A percentile compares a stretch with the other conserved stretches of the same genome.
Evolutionary conservation across 352 stramenopile genomes (phyloP).

Genomic region (Phytopythium ostracodes): DNA sequence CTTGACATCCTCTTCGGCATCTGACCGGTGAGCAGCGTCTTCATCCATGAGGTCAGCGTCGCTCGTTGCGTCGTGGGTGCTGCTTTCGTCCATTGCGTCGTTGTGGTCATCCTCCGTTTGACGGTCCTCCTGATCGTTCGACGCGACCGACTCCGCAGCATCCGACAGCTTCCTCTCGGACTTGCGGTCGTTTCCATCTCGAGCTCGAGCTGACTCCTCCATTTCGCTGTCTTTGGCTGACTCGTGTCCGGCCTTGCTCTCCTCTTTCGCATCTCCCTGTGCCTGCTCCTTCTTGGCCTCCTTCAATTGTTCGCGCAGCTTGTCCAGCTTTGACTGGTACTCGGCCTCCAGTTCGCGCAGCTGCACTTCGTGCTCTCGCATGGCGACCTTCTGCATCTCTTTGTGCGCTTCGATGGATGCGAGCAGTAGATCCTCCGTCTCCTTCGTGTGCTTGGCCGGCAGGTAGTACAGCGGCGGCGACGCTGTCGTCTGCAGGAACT

Average conservation of each 20-base stretch:
- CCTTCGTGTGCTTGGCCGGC: conserved; percentile 68
- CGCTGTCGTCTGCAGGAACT: conserved; percentile 66
- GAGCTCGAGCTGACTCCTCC: no score
- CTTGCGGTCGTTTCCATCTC: no score
- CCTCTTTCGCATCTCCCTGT: conserved; percentile 1
- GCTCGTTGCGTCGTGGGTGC: conserved; percentile 5
- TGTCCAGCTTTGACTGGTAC: conserved; percentile 41
- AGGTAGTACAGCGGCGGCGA: conserved; percentile 73
- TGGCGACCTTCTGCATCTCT: conserved; percentile 45
- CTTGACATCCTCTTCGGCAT: background rate
- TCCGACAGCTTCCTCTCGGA: background rate
- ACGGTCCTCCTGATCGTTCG: conserved; percentile 3
- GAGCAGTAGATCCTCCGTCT: conserved; percentile 67
- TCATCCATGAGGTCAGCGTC: background rate
- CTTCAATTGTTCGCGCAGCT: conserved; percentile 40
- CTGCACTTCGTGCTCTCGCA: conserved; percentile 39
- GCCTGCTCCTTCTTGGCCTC: conserved; percentile 19
- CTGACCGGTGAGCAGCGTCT: background rate
- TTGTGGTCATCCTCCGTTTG: background rate
- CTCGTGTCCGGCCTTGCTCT: conserved; percentile 9
- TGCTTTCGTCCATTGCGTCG: conserved; percentile 10
- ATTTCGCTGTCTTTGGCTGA: conserved; percentile 10
- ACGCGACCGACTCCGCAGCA: background rate
- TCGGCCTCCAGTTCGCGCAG: conserved; percentile 50
- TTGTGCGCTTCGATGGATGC: conserved; percentile 65